Base-by-base conservation (phyloP, 306 rosid species). In the Macrotyloma uniflorum region DNA sequence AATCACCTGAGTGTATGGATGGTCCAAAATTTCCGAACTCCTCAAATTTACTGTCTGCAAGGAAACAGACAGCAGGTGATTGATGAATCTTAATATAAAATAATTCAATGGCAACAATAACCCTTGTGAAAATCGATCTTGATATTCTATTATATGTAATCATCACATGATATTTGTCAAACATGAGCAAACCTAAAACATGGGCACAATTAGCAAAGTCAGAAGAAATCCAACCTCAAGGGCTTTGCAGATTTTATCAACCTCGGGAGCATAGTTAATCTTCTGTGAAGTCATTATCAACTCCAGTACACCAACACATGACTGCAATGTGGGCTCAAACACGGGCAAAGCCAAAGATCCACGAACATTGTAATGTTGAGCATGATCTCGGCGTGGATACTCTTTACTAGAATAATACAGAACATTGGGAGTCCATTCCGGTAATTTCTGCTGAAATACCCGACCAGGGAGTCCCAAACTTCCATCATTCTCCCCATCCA, bases 381-480 rank as follows among this genome's bases (percentile, higher is more conserved):
- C 99, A 67, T 96, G 89, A 80, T 87, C 87, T 51, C 90, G 87
- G 45, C 99, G 95, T 0, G 96, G 91, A 85, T 96, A 96, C 86
- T 96, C 99, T 73, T 77, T 86, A 85, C 59, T 74, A 49, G 98
- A 86, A 80, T 93, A 96, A 62, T 87, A 96, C 86, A 88, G 90
- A 82, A 96, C 99, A 87, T 96, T 82, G 4, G 99, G 99, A 77
- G 94, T 88, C 99, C 99, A 96, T 76, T 96, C 99, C 0, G 98
- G 98, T 79, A 93, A 59, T 47, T 90, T 95, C 59, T 87, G 89
- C 84, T 65, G 89, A 75, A 89, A 95, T 82, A 95, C 97, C 14
- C 98, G 90, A 68, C 97, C 96, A 47, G 97, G 99, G 51, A 95
- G 97, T 57, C 98, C 99, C 45, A 80, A 79, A 28, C 42, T 58